Percentiles rank a stretch among this genome's conserved stretches.
Evolutionary conservation across 2,329 filamentous ascomycete genomes (phyloP).

Genomic region (Paecilomyces variotii): DNA sequence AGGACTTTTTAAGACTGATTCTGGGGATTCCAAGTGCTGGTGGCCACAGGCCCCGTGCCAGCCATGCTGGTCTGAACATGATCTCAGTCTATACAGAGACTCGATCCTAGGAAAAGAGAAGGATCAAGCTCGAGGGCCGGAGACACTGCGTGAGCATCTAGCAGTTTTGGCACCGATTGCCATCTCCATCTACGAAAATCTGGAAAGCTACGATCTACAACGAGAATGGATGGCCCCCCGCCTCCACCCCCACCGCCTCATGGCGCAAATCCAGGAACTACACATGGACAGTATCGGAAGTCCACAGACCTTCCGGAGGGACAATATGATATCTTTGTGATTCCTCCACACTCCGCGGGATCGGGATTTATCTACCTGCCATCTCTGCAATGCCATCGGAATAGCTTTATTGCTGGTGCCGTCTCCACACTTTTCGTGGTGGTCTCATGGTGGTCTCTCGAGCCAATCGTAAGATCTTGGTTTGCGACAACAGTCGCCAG

Average conservation of each 20-base stretch:
- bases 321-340: conserved; percentile 96
- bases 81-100: conserved; percentile 13
- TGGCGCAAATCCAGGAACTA: conserved; percentile 65
- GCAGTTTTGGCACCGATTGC: background rate
- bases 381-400: conserved; percentile 73
- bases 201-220: background rate
- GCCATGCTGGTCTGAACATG: conserved; percentile 22
- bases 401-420: conserved; percentile 85
- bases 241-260: conserved; percentile 82
- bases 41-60: conserved; percentile 24
- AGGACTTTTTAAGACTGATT: background rate
- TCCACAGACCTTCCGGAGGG: conserved; percentile 64
- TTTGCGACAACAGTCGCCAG: conserved; percentile 62
- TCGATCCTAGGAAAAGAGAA: conserved; percentile 7
- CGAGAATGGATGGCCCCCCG: conserved; percentile 38
- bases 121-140: background rate
- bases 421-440: conserved; percentile 66
- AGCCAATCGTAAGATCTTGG: conserved; percentile 68
- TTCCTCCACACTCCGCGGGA: conserved; percentile 83
- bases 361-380: conserved; percentile 91
- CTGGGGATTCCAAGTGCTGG: conserved; percentile 18
- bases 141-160: conserved; percentile 1
- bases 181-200: background rate
- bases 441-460: conserved; percentile 62
- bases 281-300: conserved; percentile 42